A percentile compares a stretch with the other conserved stretches of the same genome.
These are phyloP conservation scores for Coemansia sp. DNA, from an alignment of 192 early-diverging fungal genomes.

Conservation along the genomic window DNA sequence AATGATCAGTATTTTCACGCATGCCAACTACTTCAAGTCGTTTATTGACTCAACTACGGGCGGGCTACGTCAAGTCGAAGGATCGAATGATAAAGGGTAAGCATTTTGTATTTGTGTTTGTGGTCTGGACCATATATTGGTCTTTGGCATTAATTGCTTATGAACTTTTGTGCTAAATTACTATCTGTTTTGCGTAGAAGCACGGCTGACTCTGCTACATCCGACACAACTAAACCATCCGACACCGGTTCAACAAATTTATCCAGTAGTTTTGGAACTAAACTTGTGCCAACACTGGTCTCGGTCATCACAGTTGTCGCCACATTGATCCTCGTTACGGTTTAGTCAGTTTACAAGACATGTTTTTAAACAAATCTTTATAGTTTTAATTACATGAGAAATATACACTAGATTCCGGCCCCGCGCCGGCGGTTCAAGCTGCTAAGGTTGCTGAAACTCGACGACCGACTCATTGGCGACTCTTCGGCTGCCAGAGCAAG, in stretches of 20 bases:
- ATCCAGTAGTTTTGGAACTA: not conserved
- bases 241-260: not conserved
- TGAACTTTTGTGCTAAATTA: not conserved
- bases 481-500: not conserved
- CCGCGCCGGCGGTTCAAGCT: slow-evolving; percentile 9
- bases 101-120: slow-evolving; percentile 2
- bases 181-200: not conserved
- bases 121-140: not conserved
- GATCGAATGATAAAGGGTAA: slow-evolving; percentile 28
- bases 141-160: not conserved
- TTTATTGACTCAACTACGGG: slow-evolving; percentile 50
- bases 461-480: slow-evolving; percentile 10
- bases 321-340: not conserved
- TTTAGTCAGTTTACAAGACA: not conserved
- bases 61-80: slow-evolving; percentile 35
- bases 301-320: not conserved
- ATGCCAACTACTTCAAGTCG: slow-evolving; percentile 42
- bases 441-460: slow-evolving; percentile 8
- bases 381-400: no score
- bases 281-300: not conserved
- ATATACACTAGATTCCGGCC: not conserved
- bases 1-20: slow-evolving; percentile 54
- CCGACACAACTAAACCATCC: not conserved
- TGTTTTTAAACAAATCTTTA: no score
- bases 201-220: not conserved